Base-by-base conservation (phyloP, 352 stramenopile genomes). In the Hyaloperonospora arabidopsidis region DNA sequence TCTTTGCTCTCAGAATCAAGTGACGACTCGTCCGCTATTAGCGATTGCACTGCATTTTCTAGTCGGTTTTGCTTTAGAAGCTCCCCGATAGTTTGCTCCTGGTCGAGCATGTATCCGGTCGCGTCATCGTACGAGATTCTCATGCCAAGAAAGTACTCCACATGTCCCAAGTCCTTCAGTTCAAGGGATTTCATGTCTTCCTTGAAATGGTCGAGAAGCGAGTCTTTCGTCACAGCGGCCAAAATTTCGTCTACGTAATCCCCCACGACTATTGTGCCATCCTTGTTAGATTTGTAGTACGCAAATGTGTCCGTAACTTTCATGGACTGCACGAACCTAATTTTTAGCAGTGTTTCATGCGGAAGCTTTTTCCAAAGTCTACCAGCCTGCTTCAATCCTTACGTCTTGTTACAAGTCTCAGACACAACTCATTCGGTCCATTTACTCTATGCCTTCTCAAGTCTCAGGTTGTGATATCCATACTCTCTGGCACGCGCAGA, bases 221-320 rank as follows among this genome's bases (percentile, higher is more conserved):
- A 1, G 2, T 50, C 11, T 36, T 17, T 44, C 0, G 61, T 68
- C 2, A 17, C 57, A 0, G 50, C 70, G 0, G 57, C 53, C 2
- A 74, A 36, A 0, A 77, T 13, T 21, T 77, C 68, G 19, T 74
- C 63, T 0, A 72, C 54, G 52, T 73, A 72, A 0, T 47, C 29
- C 4, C 61, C 68, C 1, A 66, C 47, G 2, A 68, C n/a, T n/a
- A 38, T 59, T 2, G 52, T 59, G 6, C 18, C 34, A n/a, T 1
- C 10, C 0, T 17, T 8, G 8, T 55, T 19, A 1, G 11, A 13
- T 32, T 52, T 58, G 25, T 45, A 68, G 34, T 65, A 73, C 5
- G 73, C 12, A 40, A 61, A 76, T 18, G 52, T 28, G 48, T 77
- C 65, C 7, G 25, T n/a, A n/a, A n/a, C n/a, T n/a, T n/a, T n/a